Evolutionary conservation across 495 filamentous ascomycete genomes (phyloP).

Genomic region (Penicillium egyptiacum): DNA sequence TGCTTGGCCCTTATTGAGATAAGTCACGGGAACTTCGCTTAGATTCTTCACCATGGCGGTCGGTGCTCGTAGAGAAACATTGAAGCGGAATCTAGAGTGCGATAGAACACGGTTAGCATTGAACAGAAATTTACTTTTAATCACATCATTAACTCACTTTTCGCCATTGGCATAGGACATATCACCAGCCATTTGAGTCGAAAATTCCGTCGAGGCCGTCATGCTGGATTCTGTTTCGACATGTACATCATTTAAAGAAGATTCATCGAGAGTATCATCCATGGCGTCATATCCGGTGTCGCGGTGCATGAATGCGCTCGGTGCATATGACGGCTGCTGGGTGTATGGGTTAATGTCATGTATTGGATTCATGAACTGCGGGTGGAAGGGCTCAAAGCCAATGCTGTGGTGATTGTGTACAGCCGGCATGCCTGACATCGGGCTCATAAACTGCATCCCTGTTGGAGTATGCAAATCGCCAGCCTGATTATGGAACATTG

Average conservation of each 20-base stretch:
- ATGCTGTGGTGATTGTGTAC: conserved; percentile 35
- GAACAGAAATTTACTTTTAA: background rate
- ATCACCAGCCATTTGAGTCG: conserved; percentile 19
- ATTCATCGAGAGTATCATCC: conserved; percentile 62
- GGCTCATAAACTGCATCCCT: conserved; percentile 74
- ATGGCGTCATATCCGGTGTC: conserved; percentile 76
- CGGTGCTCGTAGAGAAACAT: conserved; percentile 85
- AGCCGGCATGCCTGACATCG: conserved; percentile 67
- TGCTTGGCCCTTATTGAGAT: conserved; percentile 95
- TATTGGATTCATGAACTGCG: conserved; percentile 64
- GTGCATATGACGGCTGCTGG: conserved; percentile 66
- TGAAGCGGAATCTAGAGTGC: conserved; percentile 78
- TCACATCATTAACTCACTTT: conserved; percentile 42
- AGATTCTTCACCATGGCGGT: conserved; percentile 92
- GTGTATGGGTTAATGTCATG: conserved; percentile 74
- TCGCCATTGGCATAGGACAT: conserved; percentile 40
- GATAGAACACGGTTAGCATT: conserved; percentile 9
- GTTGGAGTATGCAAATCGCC: conserved; percentile 90
- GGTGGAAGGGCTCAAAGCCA: conserved; percentile 60
- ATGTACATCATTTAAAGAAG: conserved; percentile 54
- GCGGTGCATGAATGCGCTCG: conserved; percentile 75
- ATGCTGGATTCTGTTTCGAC: conserved; percentile 34
- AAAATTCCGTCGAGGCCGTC: conserved; percentile 27
- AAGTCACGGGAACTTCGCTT: conserved; percentile 90
- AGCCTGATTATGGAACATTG: conserved; percentile 77